Evolutionary conservation across 2,329 filamentous ascomycete genomes (phyloP), one percentile per base, ranked within the genome.

Genomic region (Microascus cirrosus): DNA sequence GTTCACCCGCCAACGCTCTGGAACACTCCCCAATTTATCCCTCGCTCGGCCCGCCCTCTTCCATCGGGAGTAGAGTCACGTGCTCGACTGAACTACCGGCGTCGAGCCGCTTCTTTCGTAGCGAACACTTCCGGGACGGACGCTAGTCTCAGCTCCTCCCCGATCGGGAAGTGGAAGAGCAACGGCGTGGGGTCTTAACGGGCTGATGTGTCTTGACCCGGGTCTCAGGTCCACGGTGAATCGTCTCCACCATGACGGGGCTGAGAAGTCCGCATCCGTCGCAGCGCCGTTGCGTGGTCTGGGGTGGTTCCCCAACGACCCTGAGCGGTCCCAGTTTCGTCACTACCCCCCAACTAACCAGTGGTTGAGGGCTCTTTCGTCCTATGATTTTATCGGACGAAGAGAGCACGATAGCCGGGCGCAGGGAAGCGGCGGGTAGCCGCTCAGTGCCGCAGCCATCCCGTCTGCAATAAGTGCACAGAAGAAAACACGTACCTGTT

Each of bases 1-100:
- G 7, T 32, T 32, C 20, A 12, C 32, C 50, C 39, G 24, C 18
- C 50, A 8, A 32, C 34, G 35, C 50, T 53, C 56, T 58, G 56
- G 56, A 54, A 58, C 56, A 45, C 51, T 58, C 39, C 36, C 22
- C 56, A 35, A 54, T 54, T 54, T 54, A 58, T 54, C 56, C 51
- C 36, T 32, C 45, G 20, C 20, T 50, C 45, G 45, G 45, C 8
- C 54, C 42, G 42, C 28, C 28, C 20, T 25, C 25, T 12, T 13
- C 24, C 42, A 5, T 35, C 54, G 11, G 4, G 45, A 35, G 25
- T 45, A 15, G 25, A 15, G 54, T 58, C 56, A 58, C 56, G 56
- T 58, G 56, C 53, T 18, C 6, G 4, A 8, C 56, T 12, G 48
- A 25, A 4, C 25, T 20, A 11, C 55, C 42, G 22, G 36, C 24